Conservation (phyloP, 176 grass and related monocot genomes). For the Eleusine coracana region DNA sequence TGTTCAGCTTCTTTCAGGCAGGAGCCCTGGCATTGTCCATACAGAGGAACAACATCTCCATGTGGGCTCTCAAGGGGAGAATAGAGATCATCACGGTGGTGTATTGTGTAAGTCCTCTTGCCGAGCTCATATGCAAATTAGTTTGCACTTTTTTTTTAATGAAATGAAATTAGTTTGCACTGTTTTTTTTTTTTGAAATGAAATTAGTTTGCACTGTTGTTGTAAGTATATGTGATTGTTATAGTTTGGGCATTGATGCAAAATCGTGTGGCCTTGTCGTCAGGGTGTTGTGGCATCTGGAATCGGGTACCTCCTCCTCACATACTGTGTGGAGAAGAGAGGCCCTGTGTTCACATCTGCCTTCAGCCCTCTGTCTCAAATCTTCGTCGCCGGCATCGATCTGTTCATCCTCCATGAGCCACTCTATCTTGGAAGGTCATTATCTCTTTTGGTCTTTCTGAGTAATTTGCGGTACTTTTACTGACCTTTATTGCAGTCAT, state of each 20-base stretch:
- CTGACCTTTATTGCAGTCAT: background rate
- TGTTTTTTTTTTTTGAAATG: too few species aligned
- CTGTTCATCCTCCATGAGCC: conserved; percentile 72
- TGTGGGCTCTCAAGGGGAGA: conserved; percentile 63
- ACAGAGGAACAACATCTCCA: conserved; percentile 34
- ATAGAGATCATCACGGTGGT: conserved; percentile 64
- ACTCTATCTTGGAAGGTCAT: conserved; percentile 75
- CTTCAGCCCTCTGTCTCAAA: conserved; percentile 86
- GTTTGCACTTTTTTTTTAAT: too few species aligned
- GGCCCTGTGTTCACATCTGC: conserved; percentile 86
- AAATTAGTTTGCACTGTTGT: background rate
- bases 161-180: too few species aligned
- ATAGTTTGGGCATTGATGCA: background rate
- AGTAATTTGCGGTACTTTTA: background rate
- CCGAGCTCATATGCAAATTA: background rate
- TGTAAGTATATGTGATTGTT: background rate
- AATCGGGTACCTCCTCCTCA: conserved; percentile 68
- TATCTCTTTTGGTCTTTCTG: too few species aligned
- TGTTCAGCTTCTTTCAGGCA: conserved; percentile 75
- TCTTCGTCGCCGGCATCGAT: conserved; percentile 76
- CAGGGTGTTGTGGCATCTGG: conserved; percentile 84
- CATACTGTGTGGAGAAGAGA: conserved; percentile 90
- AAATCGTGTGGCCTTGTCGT: background rate
- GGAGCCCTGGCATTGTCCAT: conserved; percentile 50
- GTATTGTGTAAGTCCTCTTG: conserved; percentile 37